Evolutionary conservation across 1,284 basidiomycete species (phyloP), one percentile per base, ranked within the genome.

Genomic region (Coniferiporia sulphurascens): DNA sequence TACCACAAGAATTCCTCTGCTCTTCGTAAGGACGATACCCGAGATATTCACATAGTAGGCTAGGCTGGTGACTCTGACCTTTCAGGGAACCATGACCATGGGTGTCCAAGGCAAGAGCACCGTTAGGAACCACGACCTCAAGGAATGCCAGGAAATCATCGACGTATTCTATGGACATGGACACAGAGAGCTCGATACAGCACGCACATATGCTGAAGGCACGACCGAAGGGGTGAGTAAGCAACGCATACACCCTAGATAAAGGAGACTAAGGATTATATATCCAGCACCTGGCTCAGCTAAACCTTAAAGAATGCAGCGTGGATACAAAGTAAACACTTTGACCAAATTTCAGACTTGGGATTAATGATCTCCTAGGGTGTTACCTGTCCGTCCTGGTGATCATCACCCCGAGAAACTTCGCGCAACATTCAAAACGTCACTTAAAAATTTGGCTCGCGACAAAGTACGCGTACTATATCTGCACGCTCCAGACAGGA

Each of bases 31-130:
- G 58, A 10, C 27, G 17, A 1, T 13, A 49, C 19, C 4, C 8
- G 9, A 34, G 50, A 34, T 27, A 8, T 34, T 6, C 19, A 12
- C n/a, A n/a, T n/a, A n/a, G n/a, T 10, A 34, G 55, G 45, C 34
- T 35, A 13, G 43, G 7, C 9, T 3, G 44, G 54, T 13, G 17
- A 43, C n/a, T 46, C 27, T 8, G 19, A n/a, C n/a, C n/a, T n/a
- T n/a, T n/a, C 55, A 79, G 78, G 80, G 80, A 3, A 78, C 80
- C 3, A 80, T 80, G 78, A 80, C 77, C 15, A 66, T 82, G 50
- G 79, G 80, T 17, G 70, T 67, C 15, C 62, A 74, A 8, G 78
- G 77, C 3, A 78, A 72, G 66, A 74, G 73, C 43, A 77, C 74
- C 17, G 74, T 76, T 7, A 73, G 79, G 34, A 76, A 70, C 13